Evolutionary conservation across 805 yeast species (phyloP).

Genomic region (Metschnikowia baotianmanensis): DNA sequence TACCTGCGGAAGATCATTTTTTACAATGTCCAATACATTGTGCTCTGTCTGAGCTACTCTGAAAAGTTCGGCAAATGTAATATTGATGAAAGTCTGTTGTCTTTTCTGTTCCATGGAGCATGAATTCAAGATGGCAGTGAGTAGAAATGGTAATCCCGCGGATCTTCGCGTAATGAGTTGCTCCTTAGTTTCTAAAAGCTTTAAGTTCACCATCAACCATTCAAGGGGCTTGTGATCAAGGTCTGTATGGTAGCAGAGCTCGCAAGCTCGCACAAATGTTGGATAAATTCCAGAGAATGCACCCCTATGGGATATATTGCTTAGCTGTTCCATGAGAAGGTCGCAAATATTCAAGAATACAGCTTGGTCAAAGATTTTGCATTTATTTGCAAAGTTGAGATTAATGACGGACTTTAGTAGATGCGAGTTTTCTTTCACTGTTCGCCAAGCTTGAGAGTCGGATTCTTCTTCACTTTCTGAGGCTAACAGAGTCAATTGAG

Average conservation of each 20-base stretch:
- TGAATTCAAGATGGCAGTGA: slow-evolving; percentile 71
- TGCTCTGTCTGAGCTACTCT: slow-evolving; percentile 54
- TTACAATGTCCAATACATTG: slow-evolving; percentile 43
- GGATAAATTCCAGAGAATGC: slow-evolving; percentile 90
- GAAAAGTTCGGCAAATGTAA: slow-evolving; percentile 52
- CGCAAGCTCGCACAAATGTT: slow-evolving; percentile 65
- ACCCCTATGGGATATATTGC: slow-evolving; percentile 82
- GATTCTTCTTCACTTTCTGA: slow-evolving; percentile 35
- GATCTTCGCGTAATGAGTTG: slow-evolving; percentile 85
- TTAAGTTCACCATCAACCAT: slow-evolving; percentile 63
- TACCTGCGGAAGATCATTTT: slow-evolving; percentile 82
- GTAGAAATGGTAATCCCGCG: slow-evolving; percentile 83
- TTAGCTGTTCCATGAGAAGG: slow-evolving; percentile 61
- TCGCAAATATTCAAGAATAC: slow-evolving; percentile 45
- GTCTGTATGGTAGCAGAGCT: slow-evolving; percentile 43
- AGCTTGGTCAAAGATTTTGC: slow-evolving; percentile 21
- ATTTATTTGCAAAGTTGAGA: slow-evolving; percentile 6
- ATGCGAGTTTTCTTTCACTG: slow-evolving; percentile 56
- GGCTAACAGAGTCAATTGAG: slow-evolving; percentile 55
- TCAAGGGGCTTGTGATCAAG: slow-evolving; percentile 40
- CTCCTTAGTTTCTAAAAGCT: slow-evolving; percentile 50
- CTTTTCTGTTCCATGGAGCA: slow-evolving; percentile 25
- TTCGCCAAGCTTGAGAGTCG: slow-evolving; percentile 10
- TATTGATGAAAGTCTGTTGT: slow-evolving; percentile 33
- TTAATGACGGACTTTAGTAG: slow-evolving; percentile 48